Percentiles rank a stretch among this genome's conserved stretches.
These are phyloP conservation scores for Ustilago vetiveriae DNA, from an alignment of 1,284 basidiomycete genomes.

Conservation along the genomic window DNA sequence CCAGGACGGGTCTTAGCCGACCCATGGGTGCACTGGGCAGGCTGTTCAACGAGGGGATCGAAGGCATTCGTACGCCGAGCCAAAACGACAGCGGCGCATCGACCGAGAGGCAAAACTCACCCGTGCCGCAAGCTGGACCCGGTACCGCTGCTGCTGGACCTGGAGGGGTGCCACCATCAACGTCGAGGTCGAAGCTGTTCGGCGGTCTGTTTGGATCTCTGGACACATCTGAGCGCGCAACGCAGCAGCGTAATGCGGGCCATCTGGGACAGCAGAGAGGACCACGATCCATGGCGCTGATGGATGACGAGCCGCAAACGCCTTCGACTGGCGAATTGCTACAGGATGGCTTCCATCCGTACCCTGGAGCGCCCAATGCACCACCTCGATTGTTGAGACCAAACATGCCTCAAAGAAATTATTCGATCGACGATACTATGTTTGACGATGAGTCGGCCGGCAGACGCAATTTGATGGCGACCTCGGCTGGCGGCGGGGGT, in stretches of 20 bases:
- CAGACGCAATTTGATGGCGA: constrained; percentile 40
- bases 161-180: constrained; percentile 28
- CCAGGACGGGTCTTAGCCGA: constrained; percentile 54
- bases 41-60: constrained; percentile 62
- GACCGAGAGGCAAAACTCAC: constrained; percentile 40
- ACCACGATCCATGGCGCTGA: constrained; percentile 9
- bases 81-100: constrained; percentile 42
- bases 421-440: constrained; percentile 47
- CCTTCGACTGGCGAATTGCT: constrained; percentile 35
- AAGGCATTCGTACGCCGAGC: constrained; percentile 56
- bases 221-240: constrained; percentile 20
- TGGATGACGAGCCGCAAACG: constrained; percentile 48
- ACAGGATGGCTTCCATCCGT: constrained; percentile 45
- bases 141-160: neutral
- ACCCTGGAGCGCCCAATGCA: constrained; percentile 32
- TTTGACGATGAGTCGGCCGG: constrained; percentile 44
- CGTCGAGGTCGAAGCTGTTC: constrained; percentile 43
- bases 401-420: constrained; percentile 33
- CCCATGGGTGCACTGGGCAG: constrained; percentile 63
- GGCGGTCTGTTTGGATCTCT: constrained; percentile 41
- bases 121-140: constrained; percentile 11
- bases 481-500: neutral
- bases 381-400: constrained; percentile 38
- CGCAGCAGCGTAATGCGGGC: constrained; percentile 11
- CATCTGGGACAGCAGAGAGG: constrained; percentile 20